Evolutionary conservation across 768 basidiomycete genomes (phyloP).

Genomic region (Pulveroboletus ravenelii): DNA sequence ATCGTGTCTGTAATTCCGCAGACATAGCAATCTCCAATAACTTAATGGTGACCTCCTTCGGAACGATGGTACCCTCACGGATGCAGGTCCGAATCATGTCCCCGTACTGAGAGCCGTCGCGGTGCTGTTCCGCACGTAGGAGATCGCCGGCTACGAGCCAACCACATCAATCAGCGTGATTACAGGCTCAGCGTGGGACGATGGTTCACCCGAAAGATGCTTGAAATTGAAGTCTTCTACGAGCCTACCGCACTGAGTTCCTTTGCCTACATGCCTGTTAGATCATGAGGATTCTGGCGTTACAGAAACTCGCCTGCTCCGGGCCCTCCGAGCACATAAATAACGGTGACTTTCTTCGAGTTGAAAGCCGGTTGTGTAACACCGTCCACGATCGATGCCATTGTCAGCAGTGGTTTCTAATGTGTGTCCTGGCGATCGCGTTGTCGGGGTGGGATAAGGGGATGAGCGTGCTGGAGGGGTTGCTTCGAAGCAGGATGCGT

Average conservation of each 20-base stretch:
- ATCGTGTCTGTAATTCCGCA: constrained; percentile 44
- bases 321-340: constrained; percentile 96
- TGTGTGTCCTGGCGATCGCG: constrained; percentile 16
- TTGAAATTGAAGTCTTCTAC: constrained; percentile 83
- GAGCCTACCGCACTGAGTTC: constrained; percentile 86
- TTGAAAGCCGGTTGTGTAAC: constrained; percentile 48
- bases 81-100: constrained; percentile 84
- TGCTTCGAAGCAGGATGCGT: constrained; percentile 57
- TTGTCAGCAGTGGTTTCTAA: constrained; percentile 8
- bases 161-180: constrained; percentile 6
- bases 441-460: constrained; percentile 59
- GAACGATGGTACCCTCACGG: constrained; percentile 88
- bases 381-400: constrained; percentile 13
- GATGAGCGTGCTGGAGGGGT: constrained; percentile 59
- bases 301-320: constrained; percentile 68
- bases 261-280: constrained; percentile 63
- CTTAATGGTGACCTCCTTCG: constrained; percentile 95
- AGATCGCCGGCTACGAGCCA: constrained; percentile 82
- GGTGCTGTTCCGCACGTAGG: constrained; percentile 87
- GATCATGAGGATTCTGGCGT: constrained; percentile 4
- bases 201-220: constrained; percentile 79
- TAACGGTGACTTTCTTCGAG: constrained; percentile 68
- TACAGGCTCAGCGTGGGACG: not conserved
- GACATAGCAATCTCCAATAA: constrained; percentile 91
- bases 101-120: constrained; percentile 79